These are phyloP conservation scores for Yamadazyma takamatsuzukensis DNA, from an alignment of 805 yeast species.

Conservation along the genomic window DNA sequence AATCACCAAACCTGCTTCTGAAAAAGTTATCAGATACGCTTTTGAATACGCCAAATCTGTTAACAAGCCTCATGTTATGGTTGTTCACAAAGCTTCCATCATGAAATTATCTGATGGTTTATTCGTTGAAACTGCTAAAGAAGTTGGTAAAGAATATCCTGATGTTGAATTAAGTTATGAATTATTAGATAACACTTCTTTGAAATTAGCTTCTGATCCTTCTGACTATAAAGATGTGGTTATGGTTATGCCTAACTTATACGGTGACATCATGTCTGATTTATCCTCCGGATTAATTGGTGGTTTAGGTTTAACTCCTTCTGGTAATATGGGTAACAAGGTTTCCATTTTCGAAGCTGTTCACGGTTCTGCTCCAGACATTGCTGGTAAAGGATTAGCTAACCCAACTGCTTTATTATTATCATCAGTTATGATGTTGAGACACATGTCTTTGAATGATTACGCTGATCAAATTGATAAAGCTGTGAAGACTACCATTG, in stretches of 20 bases:
- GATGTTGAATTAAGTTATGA: constrained; percentile 80
- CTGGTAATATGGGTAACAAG: constrained; percentile 98
- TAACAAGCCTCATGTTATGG: constrained; percentile 83
- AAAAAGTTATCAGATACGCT: constrained; percentile 94
- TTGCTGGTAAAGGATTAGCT: constrained; percentile 98
- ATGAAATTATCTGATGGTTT: constrained; percentile 98
- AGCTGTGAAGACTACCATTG: constrained; percentile 86
- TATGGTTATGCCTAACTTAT: constrained; percentile 98
- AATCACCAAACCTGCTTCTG: constrained; percentile 94
- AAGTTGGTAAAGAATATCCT: constrained; percentile 88
- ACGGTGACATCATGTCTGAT: constrained; percentile 99
- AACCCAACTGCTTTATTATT: constrained; percentile 97
- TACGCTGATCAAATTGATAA: constrained; percentile 82
- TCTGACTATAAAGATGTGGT: constrained; percentile 81
- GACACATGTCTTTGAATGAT: constrained; percentile 88
- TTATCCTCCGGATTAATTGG: constrained; percentile 97
- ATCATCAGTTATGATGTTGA: constrained; percentile 98
- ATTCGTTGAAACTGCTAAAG: constrained; percentile 87
- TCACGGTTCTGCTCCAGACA: constrained; percentile 99
- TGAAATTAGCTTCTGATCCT: constrained; percentile 88
- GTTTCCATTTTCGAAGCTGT: constrained; percentile 99
- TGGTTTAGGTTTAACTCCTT: constrained; percentile 97
- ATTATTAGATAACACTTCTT: constrained; percentile 92
- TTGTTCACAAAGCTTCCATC: constrained; percentile 97
- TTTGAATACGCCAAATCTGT: constrained; percentile 92